phyloP scores from a whole-genome alignment of 192 early-diverging fungal genomes.

The Mortierella alpina region DNA sequence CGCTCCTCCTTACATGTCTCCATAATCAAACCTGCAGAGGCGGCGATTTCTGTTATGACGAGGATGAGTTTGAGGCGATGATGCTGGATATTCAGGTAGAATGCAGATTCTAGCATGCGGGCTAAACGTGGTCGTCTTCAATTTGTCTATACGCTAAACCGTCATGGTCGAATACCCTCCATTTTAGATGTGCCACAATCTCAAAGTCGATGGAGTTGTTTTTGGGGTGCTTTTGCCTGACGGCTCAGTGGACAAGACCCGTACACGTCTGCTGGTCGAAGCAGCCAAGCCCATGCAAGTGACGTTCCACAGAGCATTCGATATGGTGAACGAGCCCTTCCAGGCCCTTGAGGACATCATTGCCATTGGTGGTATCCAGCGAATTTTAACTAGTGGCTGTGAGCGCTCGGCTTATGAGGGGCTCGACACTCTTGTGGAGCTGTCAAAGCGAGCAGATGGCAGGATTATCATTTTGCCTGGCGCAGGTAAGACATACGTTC shows the following conservation, averaged over 20 bases:
- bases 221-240: slow-evolving; percentile 68
- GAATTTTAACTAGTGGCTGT: slow-evolving; percentile 75
- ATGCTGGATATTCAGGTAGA: slow-evolving; percentile 51
- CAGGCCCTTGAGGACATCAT: slow-evolving; percentile 69
- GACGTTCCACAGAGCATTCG: slow-evolving; percentile 79
- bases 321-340: slow-evolving; percentile 67
- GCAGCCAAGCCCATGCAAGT: slow-evolving; percentile 67
- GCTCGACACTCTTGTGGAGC: slow-evolving; percentile 55
- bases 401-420: slow-evolving; percentile 68
- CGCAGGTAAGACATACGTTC: slow-evolving; percentile 48
- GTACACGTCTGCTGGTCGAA: slow-evolving; percentile 56
- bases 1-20: not conserved
- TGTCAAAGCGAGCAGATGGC: slow-evolving; percentile 53
- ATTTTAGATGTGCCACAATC: slow-evolving; percentile 26
- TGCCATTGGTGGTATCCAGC: slow-evolving; percentile 66
- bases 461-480: slow-evolving; percentile 71
- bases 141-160: not conserved
- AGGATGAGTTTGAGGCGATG: slow-evolving; percentile 64
- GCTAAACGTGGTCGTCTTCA: too few relatives aligned
- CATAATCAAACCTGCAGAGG: slow-evolving; percentile 43
- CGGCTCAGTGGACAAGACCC: slow-evolving; percentile 64
- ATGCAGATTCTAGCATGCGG: too few relatives aligned
- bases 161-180: too few relatives aligned
- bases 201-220: slow-evolving; percentile 65
- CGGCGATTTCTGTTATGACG: slow-evolving; percentile 71